Evolutionary conservation across 345 rosid genomes (phyloP).

Genomic region (Clarkia xantiana): DNA sequence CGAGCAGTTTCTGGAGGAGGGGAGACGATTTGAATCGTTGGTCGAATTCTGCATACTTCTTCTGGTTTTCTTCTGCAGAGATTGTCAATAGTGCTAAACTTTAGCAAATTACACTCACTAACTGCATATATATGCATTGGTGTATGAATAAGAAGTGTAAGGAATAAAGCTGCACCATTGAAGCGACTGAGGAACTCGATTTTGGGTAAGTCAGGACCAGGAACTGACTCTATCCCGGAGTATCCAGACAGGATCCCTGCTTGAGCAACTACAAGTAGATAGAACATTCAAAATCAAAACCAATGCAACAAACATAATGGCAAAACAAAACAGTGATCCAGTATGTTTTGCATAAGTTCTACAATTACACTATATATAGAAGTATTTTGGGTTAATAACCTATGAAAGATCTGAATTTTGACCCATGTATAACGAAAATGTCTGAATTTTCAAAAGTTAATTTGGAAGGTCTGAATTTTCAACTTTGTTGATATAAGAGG

Average conservation of each 20-base stretch:
- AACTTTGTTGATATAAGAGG: no score
- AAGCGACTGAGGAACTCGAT: conserved; percentile 61
- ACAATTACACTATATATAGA: no score
- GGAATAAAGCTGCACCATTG: conserved; percentile 34
- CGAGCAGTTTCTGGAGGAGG: conserved; percentile 68
- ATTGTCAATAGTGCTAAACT: neutral
- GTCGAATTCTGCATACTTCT: conserved; percentile 73
- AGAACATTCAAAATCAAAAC: neutral
- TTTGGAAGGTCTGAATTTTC: no score
- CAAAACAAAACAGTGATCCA: no score
- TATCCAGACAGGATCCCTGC: conserved; percentile 77
- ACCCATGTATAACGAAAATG: no score
- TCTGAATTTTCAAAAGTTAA: no score
- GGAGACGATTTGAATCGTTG: conserved; percentile 75
- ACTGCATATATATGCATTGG: neutral
- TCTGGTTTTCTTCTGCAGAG: conserved; percentile 75
- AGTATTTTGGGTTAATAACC: no score
- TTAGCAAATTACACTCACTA: neutral
- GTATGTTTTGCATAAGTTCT: no score
- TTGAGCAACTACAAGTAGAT: conserved; percentile 33
- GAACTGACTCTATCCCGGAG: conserved; percentile 81
- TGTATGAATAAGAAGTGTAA: neutral
- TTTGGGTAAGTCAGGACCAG: conserved; percentile 71
- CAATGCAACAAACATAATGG: neutral
- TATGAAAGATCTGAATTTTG: no score